These are phyloP conservation scores for Tolypocladium amazonense DNA, from an alignment of 2,329 filamentous ascomycete genomes.

Conservation along the genomic window DNA sequence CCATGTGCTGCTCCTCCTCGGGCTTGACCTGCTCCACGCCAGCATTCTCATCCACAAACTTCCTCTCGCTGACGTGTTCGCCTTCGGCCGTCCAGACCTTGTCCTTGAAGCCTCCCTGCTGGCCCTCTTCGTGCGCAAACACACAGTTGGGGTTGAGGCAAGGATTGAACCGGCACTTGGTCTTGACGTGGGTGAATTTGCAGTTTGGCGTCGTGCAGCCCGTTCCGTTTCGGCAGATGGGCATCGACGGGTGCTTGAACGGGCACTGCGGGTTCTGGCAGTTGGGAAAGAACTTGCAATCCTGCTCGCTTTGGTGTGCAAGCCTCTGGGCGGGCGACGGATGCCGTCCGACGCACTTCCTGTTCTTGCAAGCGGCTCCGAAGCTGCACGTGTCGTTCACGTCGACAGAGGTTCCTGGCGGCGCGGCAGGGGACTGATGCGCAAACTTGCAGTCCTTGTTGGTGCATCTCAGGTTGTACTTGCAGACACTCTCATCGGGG, in stretches of 20 bases:
- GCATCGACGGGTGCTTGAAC: constrained; percentile 81
- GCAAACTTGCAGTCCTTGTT: constrained; percentile 87
- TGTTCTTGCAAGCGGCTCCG: constrained; percentile 88
- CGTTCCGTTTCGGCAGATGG: constrained; percentile 80
- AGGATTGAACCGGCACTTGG: constrained; percentile 81
- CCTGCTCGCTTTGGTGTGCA: constrained; percentile 70
- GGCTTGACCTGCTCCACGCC: constrained; percentile 66
- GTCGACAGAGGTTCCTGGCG: constrained; percentile 67
- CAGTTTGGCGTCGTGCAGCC: constrained; percentile 75
- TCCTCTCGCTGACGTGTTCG: constrained; percentile 75
- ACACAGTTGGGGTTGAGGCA: constrained; percentile 82
- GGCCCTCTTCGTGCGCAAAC: constrained; percentile 86
- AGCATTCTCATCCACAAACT: constrained; percentile 65
- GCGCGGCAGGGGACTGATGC: constrained; percentile 86
- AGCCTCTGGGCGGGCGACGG: constrained; percentile 77
- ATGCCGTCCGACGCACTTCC: constrained; percentile 84
- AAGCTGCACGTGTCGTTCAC: constrained; percentile 71
- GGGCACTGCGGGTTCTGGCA: constrained; percentile 81
- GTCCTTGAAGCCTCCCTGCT: constrained; percentile 73
- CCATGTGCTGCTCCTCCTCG: constrained; percentile 19
- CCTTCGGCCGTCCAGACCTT: constrained; percentile 78
- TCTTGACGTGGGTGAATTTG: constrained; percentile 81
- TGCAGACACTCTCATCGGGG: constrained; percentile 65
- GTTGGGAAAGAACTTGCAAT: constrained; percentile 87
- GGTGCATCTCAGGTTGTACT: constrained; percentile 79